These are phyloP conservation scores for Blastocystis sp. DNA, from an alignment of 352 stramenopile genomes.

Conservation along the genomic window DNA sequence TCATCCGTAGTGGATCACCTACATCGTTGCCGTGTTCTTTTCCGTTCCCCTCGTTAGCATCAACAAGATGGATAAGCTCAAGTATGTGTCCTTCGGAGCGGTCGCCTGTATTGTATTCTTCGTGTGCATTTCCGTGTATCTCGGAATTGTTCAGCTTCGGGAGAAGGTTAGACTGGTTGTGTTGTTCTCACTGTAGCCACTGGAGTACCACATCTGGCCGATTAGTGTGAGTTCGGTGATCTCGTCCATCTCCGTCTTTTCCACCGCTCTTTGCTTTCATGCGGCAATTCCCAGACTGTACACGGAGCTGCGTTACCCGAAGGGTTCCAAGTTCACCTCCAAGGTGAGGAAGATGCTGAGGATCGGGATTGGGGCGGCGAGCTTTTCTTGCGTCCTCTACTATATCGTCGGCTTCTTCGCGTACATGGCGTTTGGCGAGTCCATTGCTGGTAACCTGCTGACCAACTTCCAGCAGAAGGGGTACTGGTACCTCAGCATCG, in stretches of 20 bases:
- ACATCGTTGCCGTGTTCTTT: not conserved
- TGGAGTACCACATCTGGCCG: slow-evolving; percentile 19
- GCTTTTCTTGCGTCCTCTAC: slow-evolving; percentile 52
- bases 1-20: slow-evolving; percentile 12
- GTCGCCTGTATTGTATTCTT: slow-evolving; percentile 30
- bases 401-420: slow-evolving; percentile 34
- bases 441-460: slow-evolving; percentile 24
- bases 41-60: slow-evolving; percentile 50
- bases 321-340: not conserved
- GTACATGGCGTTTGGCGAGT: slow-evolving; percentile 51
- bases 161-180: not conserved
- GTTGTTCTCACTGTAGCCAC: not conserved
- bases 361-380: not conserved
- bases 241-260: slow-evolving; percentile 42
- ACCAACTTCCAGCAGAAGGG: slow-evolving; percentile 43
- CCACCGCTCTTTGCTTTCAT: slow-evolving; percentile 48
- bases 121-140: slow-evolving; percentile 22
- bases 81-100: slow-evolving; percentile 47
- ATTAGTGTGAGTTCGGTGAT: not conserved
- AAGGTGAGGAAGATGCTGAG: slow-evolving; percentile 55
- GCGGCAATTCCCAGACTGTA: slow-evolving; percentile 48
- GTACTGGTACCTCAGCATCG: slow-evolving; percentile 41
- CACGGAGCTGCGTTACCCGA: slow-evolving; percentile 20
- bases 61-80: slow-evolving; percentile 30
- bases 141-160: slow-evolving; percentile 8